Evolutionary conservation across 768 basidiomycete genomes (phyloP).

Genomic region (Termitomyces titanicus): DNA sequence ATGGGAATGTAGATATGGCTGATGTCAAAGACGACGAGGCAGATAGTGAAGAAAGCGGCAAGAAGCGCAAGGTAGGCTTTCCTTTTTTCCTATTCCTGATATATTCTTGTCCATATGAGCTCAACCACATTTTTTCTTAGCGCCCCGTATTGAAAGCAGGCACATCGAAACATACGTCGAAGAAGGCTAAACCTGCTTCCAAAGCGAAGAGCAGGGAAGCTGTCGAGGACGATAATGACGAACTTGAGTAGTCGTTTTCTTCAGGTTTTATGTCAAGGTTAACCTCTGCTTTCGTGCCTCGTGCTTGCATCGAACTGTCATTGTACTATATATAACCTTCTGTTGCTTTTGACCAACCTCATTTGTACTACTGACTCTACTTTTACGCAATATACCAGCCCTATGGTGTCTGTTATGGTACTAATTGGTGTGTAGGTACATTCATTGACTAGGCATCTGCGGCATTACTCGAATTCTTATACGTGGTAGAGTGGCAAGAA

Average conservation of each 20-base stretch:
- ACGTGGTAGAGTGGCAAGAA: not conserved
- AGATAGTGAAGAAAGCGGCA: constrained; percentile 43
- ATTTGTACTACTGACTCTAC: not conserved
- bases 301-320: not conserved
- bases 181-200: constrained; percentile 40
- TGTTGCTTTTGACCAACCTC: not conserved
- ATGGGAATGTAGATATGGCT: constrained; percentile 41
- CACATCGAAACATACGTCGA: constrained; percentile 43
- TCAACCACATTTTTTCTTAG: constrained; percentile 21
- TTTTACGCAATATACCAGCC: not conserved
- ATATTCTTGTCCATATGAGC: too few relatives aligned
- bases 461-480: too few relatives aligned
- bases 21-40: constrained; percentile 38
- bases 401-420: not conserved
- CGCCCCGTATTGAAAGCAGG: constrained; percentile 37
- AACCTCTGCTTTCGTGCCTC: constrained; percentile 1
- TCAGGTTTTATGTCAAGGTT: not conserved
- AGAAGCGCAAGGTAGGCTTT: constrained; percentile 66
- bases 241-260: constrained; percentile 12
- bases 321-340: not conserved
- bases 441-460: not conserved
- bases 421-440: not conserved
- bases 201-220: constrained; percentile 43
- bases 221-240: constrained; percentile 43
- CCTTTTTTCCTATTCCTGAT: not conserved